Evolutionary conservation across 2,329 filamentous ascomycete genomes (phyloP).

Genomic region (Penicillium griseofulvum): DNA sequence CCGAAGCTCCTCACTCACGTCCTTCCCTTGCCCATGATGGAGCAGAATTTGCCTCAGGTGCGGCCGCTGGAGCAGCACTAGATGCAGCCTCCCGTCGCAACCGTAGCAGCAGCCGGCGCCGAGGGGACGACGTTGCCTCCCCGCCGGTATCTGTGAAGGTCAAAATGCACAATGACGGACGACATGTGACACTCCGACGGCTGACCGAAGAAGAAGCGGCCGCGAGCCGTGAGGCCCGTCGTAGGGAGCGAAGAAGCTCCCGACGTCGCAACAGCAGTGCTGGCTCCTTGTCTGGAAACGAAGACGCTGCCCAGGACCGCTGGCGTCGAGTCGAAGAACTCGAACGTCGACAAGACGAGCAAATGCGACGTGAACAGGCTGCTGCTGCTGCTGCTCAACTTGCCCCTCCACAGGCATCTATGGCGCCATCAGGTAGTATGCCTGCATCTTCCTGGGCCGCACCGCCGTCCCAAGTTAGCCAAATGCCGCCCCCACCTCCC

Average conservation of each 20-base stretch:
- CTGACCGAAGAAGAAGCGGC: conserved; percentile 63
- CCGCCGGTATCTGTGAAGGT: conserved; percentile 64
- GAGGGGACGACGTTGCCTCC: conserved; percentile 47
- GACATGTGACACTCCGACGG: conserved; percentile 61
- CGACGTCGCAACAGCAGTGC: conserved; percentile 42
- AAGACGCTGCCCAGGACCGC: conserved; percentile 39
- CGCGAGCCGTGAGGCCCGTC: conserved; percentile 56
- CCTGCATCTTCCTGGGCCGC: conserved; percentile 23
- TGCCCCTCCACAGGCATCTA: conserved; percentile 16
- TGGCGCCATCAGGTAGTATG: conserved; percentile 26
- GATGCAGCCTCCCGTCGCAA: conserved; percentile 31
- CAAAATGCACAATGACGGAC: conserved; percentile 63
- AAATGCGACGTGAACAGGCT: conserved; percentile 41
- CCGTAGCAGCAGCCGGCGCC: conserved; percentile 31
- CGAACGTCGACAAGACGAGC: conserved; percentile 48
- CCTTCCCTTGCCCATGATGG: conserved; percentile 15
- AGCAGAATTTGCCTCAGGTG: conserved; percentile 27
- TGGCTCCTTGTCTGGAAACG: conserved; percentile 43
- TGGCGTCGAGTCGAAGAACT: conserved; percentile 51
- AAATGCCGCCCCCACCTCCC: conserved; percentile 32
- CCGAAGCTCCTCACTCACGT: conserved; percentile 18
- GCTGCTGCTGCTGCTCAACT: conserved; percentile 32
- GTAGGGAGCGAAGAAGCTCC: conserved; percentile 44
- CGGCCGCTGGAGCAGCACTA: conserved; percentile 31
- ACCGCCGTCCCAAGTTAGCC: conserved; percentile 25